Percentiles rank a stretch among this genome's conserved stretches.
phyloP scores from a whole-genome alignment of 2,329 filamentous ascomycete species.

The Neonectria faginata region DNA sequence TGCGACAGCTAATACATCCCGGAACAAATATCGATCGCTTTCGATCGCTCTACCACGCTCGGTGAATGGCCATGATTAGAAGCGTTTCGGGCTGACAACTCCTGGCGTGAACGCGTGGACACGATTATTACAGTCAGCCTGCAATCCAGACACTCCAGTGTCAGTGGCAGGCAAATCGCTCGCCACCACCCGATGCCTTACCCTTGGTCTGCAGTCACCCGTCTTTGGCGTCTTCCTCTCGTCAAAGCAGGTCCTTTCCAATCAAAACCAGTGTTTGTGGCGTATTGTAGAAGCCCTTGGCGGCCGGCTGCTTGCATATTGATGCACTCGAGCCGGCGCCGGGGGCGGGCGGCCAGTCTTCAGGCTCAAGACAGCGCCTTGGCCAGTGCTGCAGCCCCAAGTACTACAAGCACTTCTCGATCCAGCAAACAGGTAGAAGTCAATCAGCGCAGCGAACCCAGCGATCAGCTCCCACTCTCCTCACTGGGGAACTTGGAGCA shows the following conservation, averaged over 20 bases:
- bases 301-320: conserved; percentile 62
- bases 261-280: conserved; percentile 60
- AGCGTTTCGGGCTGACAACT: neutral
- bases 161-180: conserved; percentile 36
- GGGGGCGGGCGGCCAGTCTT: conserved; percentile 31
- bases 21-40: conserved; percentile 10
- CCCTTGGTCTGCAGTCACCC: conserved; percentile 45
- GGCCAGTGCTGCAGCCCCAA: conserved; percentile 19
- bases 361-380: conserved; percentile 41
- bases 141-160: conserved; percentile 37
- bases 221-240: conserved; percentile 42
- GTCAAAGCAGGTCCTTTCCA: conserved; percentile 49
- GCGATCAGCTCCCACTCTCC: conserved; percentile 21
- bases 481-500: conserved; percentile 15
- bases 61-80: conserved; percentile 1
- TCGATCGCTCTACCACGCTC: conserved; percentile 6
- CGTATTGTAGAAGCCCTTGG: conserved; percentile 59
- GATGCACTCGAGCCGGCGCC: conserved; percentile 50
- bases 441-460: conserved; percentile 24
- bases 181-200: conserved; percentile 35
- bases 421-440: conserved; percentile 17
- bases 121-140: conserved; percentile 1
- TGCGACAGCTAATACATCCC: conserved; percentile 7
- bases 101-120: conserved; percentile 3
- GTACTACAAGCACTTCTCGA: conserved; percentile 34